Conservation (phyloP, 1,139 yeast genomes). For the Eremothecium gossypii region DNA sequence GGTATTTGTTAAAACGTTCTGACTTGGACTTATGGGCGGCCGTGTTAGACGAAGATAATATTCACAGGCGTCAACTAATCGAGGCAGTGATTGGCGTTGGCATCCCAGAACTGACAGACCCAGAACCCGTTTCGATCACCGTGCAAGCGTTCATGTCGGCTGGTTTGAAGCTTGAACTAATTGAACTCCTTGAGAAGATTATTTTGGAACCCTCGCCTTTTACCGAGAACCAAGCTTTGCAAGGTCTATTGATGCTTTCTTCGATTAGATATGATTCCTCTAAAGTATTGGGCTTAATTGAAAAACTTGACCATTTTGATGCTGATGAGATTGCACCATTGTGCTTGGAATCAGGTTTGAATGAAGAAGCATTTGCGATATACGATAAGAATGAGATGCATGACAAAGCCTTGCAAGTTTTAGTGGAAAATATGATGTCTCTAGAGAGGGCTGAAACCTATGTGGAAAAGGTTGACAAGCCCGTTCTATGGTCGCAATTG, state of each 20-base stretch:
- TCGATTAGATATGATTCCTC: conserved; percentile 92
- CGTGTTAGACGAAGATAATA: conserved; percentile 67
- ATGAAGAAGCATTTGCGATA: conserved; percentile 92
- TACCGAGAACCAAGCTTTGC: conserved; percentile 88
- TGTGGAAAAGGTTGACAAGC: conserved; percentile 79
- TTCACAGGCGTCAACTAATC: conserved; percentile 80
- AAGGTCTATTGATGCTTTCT: conserved; percentile 83
- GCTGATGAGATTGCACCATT: conserved; percentile 90
- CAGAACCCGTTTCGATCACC: conserved; percentile 92
- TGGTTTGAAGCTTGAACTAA: conserved; percentile 83
- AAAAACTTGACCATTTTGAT: conserved; percentile 82
- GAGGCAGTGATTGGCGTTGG: conserved; percentile 96
- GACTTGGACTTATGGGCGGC: conserved; percentile 73
- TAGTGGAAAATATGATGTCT: conserved; percentile 88
- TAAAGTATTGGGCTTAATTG: conserved; percentile 75
- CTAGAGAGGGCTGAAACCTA: conserved; percentile 91
- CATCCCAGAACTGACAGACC: conserved; percentile 88
- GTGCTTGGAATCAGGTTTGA: conserved; percentile 78
- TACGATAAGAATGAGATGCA: conserved; percentile 78
- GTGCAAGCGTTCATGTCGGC: conserved; percentile 97
- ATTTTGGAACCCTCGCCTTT: conserved; percentile 96
- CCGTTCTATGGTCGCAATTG: conserved; percentile 89
- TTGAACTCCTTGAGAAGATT: conserved; percentile 89
- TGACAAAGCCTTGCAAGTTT: conserved; percentile 74
- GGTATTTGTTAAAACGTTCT: conserved; percentile 80